These are phyloP conservation scores for Seminavis robusta DNA, from an alignment of 108 stramenopile genomes.

Conservation along the genomic window DNA sequence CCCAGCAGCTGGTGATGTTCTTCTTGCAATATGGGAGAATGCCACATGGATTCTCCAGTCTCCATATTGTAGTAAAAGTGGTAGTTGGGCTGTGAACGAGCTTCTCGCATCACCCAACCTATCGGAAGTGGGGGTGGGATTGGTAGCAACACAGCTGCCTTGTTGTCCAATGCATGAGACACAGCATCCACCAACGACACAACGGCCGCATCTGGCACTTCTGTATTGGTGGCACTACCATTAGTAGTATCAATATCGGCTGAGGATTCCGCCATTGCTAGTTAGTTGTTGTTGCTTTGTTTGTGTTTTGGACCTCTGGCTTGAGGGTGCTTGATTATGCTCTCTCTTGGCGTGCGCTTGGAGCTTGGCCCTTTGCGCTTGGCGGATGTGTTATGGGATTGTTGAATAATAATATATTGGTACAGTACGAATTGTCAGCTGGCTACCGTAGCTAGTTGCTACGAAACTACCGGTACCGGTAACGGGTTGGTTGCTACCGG, in stretches of 20 bases:
- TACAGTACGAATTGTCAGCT: too few species aligned
- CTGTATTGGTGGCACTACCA: too few species aligned
- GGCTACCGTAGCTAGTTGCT: too few species aligned
- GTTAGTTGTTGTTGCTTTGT: too few species aligned
- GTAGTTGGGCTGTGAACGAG: constrained; percentile 42
- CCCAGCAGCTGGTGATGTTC: constrained; percentile 4
- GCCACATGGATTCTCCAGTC: constrained; percentile 73
- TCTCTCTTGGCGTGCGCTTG: too few species aligned
- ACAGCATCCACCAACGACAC: background rate
- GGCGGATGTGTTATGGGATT: too few species aligned
- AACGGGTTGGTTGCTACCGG: too few species aligned
- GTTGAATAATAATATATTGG: too few species aligned
- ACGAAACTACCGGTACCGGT: too few species aligned
- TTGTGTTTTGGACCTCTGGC: too few species aligned
- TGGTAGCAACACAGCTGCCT: background rate
- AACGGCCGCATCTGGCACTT: background rate
- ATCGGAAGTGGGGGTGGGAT: constrained; percentile 57
- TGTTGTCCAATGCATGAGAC: background rate
- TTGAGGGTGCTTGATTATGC: too few species aligned
- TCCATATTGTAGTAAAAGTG: constrained; percentile 80
- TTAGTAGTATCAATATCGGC: background rate
- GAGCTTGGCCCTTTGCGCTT: too few species aligned
- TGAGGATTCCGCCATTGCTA: background rate
- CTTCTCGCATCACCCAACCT: constrained; percentile 61
- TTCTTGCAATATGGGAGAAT: constrained; percentile 20